These are phyloP conservation scores for Rhododendron molle DNA, from an alignment of 148 eudicot species.

Conservation along the genomic window DNA sequence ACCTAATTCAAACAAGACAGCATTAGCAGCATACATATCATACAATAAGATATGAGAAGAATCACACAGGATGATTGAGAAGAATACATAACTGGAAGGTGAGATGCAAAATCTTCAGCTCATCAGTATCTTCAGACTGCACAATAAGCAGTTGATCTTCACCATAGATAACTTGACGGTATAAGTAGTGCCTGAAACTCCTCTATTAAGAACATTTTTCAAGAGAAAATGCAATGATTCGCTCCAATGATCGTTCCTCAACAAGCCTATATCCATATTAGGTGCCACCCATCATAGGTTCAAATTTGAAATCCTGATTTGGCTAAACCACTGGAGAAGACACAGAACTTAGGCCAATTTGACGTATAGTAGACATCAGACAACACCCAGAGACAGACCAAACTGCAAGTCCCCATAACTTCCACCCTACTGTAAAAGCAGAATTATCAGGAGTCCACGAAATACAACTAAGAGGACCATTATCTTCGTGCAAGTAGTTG, in stretches of 20 bases:
- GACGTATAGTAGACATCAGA: conserved; percentile 93
- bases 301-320: conserved; percentile 62
- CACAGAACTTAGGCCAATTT: conserved; percentile 59
- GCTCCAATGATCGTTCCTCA: conserved; percentile 75
- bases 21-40: conserved; percentile 18
- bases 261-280: conserved; percentile 84
- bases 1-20: conserved; percentile 43
- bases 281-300: conserved; percentile 89
- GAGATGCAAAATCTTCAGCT: conserved; percentile 73
- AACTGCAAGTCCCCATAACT: conserved; percentile 82
- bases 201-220: conserved; percentile 95
- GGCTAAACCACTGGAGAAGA: conserved; percentile 80
- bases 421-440: conserved; percentile 99
- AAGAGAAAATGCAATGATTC: conserved; percentile 75
- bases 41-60: background rate
- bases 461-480: conserved; percentile 86
- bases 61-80: background rate
- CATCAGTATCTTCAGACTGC: conserved; percentile 71
- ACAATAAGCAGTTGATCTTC: conserved; percentile 93
- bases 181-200: conserved; percentile 78
- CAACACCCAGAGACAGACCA: conserved; percentile 99
- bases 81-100: conserved; percentile 88
- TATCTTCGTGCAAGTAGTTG: conserved; percentile 33
- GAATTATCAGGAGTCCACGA: conserved; percentile 95
- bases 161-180: conserved; percentile 89